Conservation (phyloP, 2,329 filamentous ascomycete species). For the Colletotrichum cuscutae region DNA sequence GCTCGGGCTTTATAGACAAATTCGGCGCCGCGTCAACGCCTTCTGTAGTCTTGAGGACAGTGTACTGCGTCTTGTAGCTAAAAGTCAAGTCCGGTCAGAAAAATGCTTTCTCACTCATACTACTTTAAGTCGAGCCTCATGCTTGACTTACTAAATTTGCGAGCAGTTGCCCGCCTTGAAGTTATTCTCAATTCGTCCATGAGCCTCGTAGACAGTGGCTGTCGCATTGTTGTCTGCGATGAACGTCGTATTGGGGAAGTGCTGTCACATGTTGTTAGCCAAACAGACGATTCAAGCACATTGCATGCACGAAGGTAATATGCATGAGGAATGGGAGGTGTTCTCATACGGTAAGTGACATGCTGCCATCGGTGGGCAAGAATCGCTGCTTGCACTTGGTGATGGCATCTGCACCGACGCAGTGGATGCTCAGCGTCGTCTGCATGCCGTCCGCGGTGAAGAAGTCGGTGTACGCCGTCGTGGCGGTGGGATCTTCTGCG, state of each 20-base stretch:
- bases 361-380: slow-evolving; percentile 22
- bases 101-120: rapidly evolving
- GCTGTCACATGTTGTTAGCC: neutral
- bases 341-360: slow-evolving; percentile 20
- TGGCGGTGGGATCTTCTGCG: slow-evolving; percentile 25
- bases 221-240: slow-evolving; percentile 19
- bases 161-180: slow-evolving; percentile 30
- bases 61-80: slow-evolving; percentile 33
- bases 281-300: neutral
- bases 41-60: slow-evolving; percentile 14
- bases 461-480: slow-evolving; percentile 29
- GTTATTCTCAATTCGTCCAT: slow-evolving; percentile 23
- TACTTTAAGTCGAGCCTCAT: too few species aligned
- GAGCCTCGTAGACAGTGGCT: slow-evolving; percentile 22
- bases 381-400: slow-evolving; percentile 27
- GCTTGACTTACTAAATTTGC: slow-evolving; percentile 21
- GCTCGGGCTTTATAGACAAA: slow-evolving; percentile 10
- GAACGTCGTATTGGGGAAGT: slow-evolving; percentile 28
- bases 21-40: slow-evolving; percentile 20
- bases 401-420: slow-evolving; percentile 24
- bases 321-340: too few species aligned
- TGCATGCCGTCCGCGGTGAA: slow-evolving; percentile 30
- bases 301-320: too few species aligned
- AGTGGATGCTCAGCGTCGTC: slow-evolving; percentile 29
- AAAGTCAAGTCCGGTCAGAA: neutral